phyloP scores from a whole-genome alignment of 306 rosid species.

The Lotus japonicus region DNA sequence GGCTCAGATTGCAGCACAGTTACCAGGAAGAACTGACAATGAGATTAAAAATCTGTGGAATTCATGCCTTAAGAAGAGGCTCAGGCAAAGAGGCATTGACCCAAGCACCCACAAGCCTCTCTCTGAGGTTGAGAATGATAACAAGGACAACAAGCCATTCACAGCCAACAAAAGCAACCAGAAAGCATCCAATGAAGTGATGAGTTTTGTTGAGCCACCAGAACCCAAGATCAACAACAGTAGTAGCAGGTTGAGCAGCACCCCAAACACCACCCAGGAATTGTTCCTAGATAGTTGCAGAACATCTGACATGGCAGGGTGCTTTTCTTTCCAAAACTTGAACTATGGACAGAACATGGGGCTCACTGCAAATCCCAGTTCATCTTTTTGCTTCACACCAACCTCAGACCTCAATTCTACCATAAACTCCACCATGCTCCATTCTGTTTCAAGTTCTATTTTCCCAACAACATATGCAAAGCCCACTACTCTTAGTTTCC shows the following conservation, averaged over 20 bases:
- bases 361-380: conserved; percentile 36
- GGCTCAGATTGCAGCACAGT: conserved; percentile 93
- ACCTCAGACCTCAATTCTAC: conserved; percentile 39
- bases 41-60: conserved; percentile 96
- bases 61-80: conserved; percentile 92
- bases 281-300: conserved; percentile 55
- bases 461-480: conserved; percentile 41
- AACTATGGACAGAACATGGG: conserved; percentile 38
- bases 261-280: conserved; percentile 40
- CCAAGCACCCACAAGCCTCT: conserved; percentile 84
- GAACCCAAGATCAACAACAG: conserved; percentile 26
- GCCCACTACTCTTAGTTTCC: conserved; percentile 44
- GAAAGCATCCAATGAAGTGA: conserved; percentile 47
- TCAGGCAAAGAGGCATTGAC: conserved; percentile 85
- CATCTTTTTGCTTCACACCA: conserved; percentile 41
- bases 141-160: conserved; percentile 30
- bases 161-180: conserved; percentile 38
- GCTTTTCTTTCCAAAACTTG: conserved; percentile 51
- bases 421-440: conserved; percentile 31
- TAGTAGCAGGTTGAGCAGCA: conserved; percentile 26
- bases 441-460: conserved; percentile 31
- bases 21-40: conserved; percentile 94
- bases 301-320: conserved; percentile 44
- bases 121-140: conserved; percentile 44
- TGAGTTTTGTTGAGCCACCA: conserved; percentile 29